Evolutionary conservation across 345 rosid genomes (phyloP).

Genomic region (Diplotaxis tenuifolia): DNA sequence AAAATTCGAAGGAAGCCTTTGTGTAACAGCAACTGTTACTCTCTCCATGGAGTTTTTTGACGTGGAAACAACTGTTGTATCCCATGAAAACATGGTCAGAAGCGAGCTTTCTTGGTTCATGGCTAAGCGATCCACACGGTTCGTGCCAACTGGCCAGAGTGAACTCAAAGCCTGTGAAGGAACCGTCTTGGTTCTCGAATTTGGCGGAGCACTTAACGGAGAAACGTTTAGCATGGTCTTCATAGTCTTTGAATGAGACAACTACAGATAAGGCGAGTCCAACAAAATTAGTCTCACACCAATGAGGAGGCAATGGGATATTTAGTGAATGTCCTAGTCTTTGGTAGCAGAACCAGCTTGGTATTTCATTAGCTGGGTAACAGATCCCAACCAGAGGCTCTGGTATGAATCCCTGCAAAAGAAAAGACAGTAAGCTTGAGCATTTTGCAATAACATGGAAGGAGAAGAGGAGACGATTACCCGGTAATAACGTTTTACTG

Average conservation of each 20-base stretch:
- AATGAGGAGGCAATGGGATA: conserved; percentile 35
- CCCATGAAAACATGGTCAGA: conserved; percentile 36
- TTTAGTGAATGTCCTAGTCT: conserved; percentile 33
- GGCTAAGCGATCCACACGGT: conserved; percentile 21
- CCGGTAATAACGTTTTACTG: conserved; percentile 14
- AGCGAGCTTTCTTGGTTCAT: conserved; percentile 20
- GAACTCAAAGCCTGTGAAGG: conserved; percentile 15
- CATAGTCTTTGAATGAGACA: conserved; percentile 26
- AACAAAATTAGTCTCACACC: conserved; percentile 31
- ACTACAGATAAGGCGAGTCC: conserved; percentile 39
- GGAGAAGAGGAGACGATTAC: neutral
- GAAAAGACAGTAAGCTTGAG: no score
- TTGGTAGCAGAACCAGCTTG: conserved; percentile 39
- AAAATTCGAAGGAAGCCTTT: conserved; percentile 31
- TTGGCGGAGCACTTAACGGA: conserved; percentile 13
- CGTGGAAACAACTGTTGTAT: conserved; percentile 31
- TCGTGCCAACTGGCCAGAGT: conserved; percentile 30
- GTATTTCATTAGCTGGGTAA: conserved; percentile 20
- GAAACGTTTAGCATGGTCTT: neutral
- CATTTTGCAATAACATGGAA: no score
- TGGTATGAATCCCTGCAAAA: conserved; percentile 20
- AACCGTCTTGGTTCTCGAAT: conserved; percentile 31
- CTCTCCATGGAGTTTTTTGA: conserved; percentile 21
- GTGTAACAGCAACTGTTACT: conserved; percentile 26
- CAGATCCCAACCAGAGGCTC: conserved; percentile 27